Evolutionary conservation across 2,329 filamentous ascomycete species (phyloP), one percentile per base, ranked within the genome.

Genomic region (Neonectria coccinea): DNA sequence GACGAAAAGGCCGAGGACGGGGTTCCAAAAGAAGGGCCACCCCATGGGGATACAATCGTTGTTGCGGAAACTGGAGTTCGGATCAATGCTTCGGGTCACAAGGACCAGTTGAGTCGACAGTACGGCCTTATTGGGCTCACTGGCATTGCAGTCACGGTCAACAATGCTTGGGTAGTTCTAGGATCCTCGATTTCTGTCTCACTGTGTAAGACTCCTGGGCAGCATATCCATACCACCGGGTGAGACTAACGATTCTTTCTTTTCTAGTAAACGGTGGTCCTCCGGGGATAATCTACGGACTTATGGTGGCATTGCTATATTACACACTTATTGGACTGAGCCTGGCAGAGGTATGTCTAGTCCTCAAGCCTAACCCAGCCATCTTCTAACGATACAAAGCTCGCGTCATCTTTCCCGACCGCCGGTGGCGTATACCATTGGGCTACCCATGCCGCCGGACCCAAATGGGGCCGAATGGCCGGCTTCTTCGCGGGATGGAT

Each of bases 401-500:
- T 74, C n/a, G 64, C 72, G 2, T 74, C 72, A 2, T 68, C 72
- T 0, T 73, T 71, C 3, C 72, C 72, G 2, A 70, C 66, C 9
- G 72, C 72, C 0, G 72, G 70, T 0, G 72, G 72, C 0, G 72
- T 74, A 1, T 74, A 74, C 3, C 72, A 74, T 7, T 74, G 72
- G 72, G 72, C 72, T 0, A 74, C 65, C 0, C 62, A 73, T 1
- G 72, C 72, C 1, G 72, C 72, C 0, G 72, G 72, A 0, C 72
- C 68, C 0, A 71, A 61, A 65, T 73, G 72, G 72, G 72, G 72
- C 0, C 72, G 72, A 2, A 41, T 71, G 1, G 65, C 65, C 0
- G 72, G 72, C 10, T 74, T 74, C 39, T 74, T 72, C 1, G 62
- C 72, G 0, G 72, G 72, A 2, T 74, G 72, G 72, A 70, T 74